These are phyloP conservation scores for Pulveroboletus sp. DNA, from an alignment of 768 basidiomycete species.

Conservation along the genomic window DNA sequence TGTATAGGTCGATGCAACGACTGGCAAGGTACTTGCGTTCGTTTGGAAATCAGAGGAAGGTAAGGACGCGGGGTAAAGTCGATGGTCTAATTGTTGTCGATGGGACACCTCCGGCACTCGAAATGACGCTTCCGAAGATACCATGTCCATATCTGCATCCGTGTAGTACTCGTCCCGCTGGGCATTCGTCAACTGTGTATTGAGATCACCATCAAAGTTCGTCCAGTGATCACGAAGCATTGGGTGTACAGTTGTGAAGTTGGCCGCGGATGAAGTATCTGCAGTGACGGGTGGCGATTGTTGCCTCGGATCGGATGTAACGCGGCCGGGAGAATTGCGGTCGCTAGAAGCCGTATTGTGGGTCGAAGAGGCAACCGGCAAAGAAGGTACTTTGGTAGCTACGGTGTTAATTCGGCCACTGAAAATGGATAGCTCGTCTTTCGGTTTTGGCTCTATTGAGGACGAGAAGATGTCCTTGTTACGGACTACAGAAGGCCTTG, in stretches of 20 bases:
- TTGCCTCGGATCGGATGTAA: constrained; percentile 28
- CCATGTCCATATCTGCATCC: constrained; percentile 20
- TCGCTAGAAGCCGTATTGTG: background rate
- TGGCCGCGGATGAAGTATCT: constrained; percentile 13
- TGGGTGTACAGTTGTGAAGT: constrained; percentile 51
- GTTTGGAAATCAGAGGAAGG: constrained; percentile 18
- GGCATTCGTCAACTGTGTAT: constrained; percentile 43
- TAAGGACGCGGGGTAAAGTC: constrained; percentile 23
- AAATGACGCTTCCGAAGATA: constrained; percentile 7
- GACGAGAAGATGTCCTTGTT: constrained; percentile 56
- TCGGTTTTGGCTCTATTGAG: constrained; percentile 41
- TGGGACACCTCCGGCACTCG: too few relatives aligned
- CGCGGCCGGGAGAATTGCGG: constrained; percentile 1
- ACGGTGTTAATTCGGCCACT: constrained; percentile 71
- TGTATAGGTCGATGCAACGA: constrained; percentile 5
- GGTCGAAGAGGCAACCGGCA: constrained; percentile 18
- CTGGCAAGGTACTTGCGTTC: background rate
- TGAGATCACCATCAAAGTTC: constrained; percentile 53
- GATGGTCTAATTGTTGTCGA: too few relatives aligned
- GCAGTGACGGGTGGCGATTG: constrained; percentile 31
- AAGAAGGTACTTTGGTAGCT: constrained; percentile 40
- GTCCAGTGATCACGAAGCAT: constrained; percentile 52
- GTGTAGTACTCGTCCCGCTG: constrained; percentile 24
- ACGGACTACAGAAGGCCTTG: constrained; percentile 41
- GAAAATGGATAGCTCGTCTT: constrained; percentile 72